phyloP scores from a whole-genome alignment of 345 rosid genomes.

The Psidium friedrichsthalianum region DNA sequence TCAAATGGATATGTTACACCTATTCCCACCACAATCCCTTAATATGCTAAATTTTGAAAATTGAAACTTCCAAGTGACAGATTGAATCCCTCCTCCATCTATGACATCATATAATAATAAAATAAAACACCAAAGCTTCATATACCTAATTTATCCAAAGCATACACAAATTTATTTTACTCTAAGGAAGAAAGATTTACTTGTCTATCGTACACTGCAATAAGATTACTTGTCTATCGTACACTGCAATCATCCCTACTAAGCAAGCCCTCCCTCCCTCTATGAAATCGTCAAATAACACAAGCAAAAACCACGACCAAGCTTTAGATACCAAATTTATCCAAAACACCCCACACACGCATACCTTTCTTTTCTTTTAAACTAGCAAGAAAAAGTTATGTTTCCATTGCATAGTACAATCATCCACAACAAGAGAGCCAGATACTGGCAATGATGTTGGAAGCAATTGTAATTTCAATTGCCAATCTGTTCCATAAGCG shows the following conservation, averaged over 20 bases:
- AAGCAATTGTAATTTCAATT: neutral
- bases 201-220: neutral
- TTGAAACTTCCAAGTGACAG: neutral
- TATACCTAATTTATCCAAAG: too few relatives aligned
- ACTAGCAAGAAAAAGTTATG: neutral
- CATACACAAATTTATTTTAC: too few relatives aligned
- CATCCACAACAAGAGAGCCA: neutral
- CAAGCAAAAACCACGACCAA: neutral
- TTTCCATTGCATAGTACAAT: neutral
- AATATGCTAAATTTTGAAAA: neutral
- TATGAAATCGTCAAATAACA: neutral
- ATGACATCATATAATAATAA: neutral
- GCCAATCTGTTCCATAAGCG: neutral
- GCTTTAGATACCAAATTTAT: neutral
- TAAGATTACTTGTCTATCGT: neutral
- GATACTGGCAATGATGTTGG: neutral
- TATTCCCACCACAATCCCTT: neutral
- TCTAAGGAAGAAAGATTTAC: neutral
- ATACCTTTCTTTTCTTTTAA: neutral
- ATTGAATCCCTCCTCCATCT: neutral
- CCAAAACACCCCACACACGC: neutral
- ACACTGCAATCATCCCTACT: neutral
- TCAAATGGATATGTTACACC: neutral
- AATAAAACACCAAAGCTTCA: neutral
- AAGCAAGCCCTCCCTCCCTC: neutral